phyloP scores from a whole-genome alignment of 768 basidiomycete species.

The Daedaleopsis sinensis region DNA sequence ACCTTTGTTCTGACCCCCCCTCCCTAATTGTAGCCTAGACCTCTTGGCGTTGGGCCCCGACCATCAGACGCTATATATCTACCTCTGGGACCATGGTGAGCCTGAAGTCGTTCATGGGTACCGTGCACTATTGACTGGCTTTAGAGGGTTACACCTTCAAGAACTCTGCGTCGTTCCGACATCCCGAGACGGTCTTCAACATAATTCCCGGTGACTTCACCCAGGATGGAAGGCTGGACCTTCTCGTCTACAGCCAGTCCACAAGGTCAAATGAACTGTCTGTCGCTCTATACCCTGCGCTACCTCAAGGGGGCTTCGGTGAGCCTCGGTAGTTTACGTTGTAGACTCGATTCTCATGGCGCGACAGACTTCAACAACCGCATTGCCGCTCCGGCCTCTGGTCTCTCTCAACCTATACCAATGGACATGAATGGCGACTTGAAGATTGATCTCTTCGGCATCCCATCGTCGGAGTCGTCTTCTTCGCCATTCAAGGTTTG shows the following conservation, averaged over 20 bases:
- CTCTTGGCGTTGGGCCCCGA: slow-evolving; percentile 74
- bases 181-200: slow-evolving; percentile 66
- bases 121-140: background rate
- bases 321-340: slow-evolving; percentile 21
- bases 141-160: slow-evolving; percentile 62
- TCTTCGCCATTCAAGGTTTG: slow-evolving; percentile 60
- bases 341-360: background rate
- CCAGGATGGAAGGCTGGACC: slow-evolving; percentile 87
- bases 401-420: slow-evolving; percentile 78
- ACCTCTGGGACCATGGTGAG: slow-evolving; percentile 83
- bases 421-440: slow-evolving; percentile 89
- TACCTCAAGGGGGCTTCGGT: slow-evolving; percentile 69
- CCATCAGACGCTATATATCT: slow-evolving; percentile 74
- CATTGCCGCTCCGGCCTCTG: slow-evolving; percentile 63
- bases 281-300: slow-evolving; percentile 72
- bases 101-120: background rate
- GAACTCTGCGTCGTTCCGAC: slow-evolving; percentile 53
- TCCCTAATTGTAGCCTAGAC: slow-evolving; percentile 74
- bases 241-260: slow-evolving; percentile 83
- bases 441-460: slow-evolving; percentile 85
- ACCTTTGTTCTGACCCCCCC: too few species aligned
- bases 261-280: slow-evolving; percentile 53
- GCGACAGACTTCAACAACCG: slow-evolving; percentile 34
- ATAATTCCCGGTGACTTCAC: slow-evolving; percentile 94
- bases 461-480: slow-evolving; percentile 41